Percentiles rank a stretch among this genome's conserved stretches.
These are phyloP conservation scores for Angomonas ambiguus DNA, from an alignment of 208 protist genomes.

Conservation along the genomic window DNA sequence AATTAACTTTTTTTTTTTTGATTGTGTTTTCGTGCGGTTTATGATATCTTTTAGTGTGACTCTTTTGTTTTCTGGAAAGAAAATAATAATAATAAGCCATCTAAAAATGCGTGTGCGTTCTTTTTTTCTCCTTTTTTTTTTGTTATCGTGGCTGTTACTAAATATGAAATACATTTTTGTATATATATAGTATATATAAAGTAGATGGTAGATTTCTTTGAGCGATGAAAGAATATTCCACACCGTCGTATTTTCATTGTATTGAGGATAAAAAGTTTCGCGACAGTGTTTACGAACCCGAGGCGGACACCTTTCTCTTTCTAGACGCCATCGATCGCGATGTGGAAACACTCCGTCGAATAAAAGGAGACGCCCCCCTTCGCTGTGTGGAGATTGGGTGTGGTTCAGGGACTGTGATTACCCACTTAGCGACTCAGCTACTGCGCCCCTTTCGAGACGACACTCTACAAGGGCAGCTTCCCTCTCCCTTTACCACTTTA, in stretches of 20 bases:
- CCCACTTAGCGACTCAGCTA: slow-evolving; percentile 46
- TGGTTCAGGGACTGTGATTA: slow-evolving; percentile 80
- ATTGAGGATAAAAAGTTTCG: slow-evolving; percentile 63
- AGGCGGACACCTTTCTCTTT: slow-evolving; percentile 88
- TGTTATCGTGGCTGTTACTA: neutral
- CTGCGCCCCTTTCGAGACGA: slow-evolving; percentile 2
- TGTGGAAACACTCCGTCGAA: slow-evolving; percentile 6
- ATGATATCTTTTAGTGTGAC: too few relatives aligned
- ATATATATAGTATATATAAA: neutral
- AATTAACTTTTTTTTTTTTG: too few relatives aligned
- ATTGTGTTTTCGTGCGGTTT: too few relatives aligned
- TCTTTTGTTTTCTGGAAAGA: too few relatives aligned
- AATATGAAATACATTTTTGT: too few relatives aligned
- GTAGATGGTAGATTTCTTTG: neutral
- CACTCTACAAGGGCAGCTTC: neutral
- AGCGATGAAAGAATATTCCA: slow-evolving; percentile 25
- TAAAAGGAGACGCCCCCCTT: slow-evolving; percentile 13
- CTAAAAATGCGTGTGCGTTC: too few relatives aligned
- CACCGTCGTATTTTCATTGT: slow-evolving; percentile 86
- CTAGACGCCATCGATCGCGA: slow-evolving; percentile 73
- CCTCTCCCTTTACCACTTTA: too few relatives aligned
- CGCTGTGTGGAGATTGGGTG: slow-evolving; percentile 80
- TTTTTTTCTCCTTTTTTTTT: slow-evolving; percentile 12
- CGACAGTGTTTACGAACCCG: slow-evolving; percentile 79
- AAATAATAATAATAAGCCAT: too few relatives aligned